Conservation (phyloP, 495 filamentous ascomycete species). For the Podospora australis region DNA sequence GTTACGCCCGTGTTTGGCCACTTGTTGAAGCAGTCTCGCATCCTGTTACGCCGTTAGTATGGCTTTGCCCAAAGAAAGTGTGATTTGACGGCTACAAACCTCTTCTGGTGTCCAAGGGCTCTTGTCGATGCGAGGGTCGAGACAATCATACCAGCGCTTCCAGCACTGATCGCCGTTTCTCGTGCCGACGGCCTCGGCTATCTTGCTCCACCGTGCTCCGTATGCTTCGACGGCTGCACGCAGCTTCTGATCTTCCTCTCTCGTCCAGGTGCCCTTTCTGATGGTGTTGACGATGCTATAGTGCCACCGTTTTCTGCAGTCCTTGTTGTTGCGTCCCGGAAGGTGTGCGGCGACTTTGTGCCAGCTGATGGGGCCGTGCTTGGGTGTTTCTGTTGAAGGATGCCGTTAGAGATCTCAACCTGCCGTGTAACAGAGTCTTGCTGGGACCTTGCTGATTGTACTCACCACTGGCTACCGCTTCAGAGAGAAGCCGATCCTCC, state of each 20-base stretch:
- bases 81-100: constrained; percentile 11
- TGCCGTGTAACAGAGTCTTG: not conserved
- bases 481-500: constrained; percentile 19
- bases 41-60: constrained; percentile 17
- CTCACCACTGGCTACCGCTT: constrained; percentile 18
- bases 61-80: not conserved
- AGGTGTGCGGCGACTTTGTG: constrained; percentile 32
- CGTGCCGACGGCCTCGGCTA: constrained; percentile 23
- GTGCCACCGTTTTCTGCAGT: constrained; percentile 38
- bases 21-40: constrained; percentile 19
- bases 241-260: constrained; percentile 35
- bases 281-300: constrained; percentile 33
- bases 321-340: constrained; percentile 36
- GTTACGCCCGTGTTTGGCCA: constrained; percentile 25
- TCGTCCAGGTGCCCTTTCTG: constrained; percentile 35
- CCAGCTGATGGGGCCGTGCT: constrained; percentile 32
- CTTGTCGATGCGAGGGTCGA: constrained; percentile 27
- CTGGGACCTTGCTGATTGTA: not conserved
- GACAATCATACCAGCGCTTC: constrained; percentile 31
- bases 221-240: constrained; percentile 27
- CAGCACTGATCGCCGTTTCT: constrained; percentile 31
- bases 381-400: constrained; percentile 15
- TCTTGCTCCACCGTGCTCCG: constrained; percentile 31
- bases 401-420: not conserved
- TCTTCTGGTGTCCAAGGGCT: constrained; percentile 28